Evolutionary conservation across 495 filamentous ascomycete species (phyloP).

Genomic region (Penicillium bovifimosum): DNA sequence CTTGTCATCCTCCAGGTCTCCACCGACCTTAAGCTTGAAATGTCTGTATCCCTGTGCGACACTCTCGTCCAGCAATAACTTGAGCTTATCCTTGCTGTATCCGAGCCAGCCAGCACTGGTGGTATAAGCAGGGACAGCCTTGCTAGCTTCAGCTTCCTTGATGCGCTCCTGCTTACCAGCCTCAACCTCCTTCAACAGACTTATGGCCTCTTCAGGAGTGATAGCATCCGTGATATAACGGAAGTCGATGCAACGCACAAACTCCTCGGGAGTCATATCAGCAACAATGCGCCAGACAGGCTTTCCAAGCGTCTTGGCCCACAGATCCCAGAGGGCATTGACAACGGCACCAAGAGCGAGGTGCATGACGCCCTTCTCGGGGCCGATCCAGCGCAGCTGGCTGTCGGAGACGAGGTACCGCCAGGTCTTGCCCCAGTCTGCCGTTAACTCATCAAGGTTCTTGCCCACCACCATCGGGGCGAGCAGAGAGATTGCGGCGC

Average conservation of each 20-base stretch:
- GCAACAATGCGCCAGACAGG: slow-evolving; percentile 88
- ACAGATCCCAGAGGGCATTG: slow-evolving; percentile 93
- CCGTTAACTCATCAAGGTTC: slow-evolving; percentile 67
- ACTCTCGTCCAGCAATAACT: slow-evolving; percentile 62
- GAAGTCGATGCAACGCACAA: slow-evolving; percentile 86
- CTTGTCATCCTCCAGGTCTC: slow-evolving; percentile 62
- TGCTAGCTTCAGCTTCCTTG: slow-evolving; percentile 59
- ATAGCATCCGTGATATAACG: slow-evolving; percentile 91
- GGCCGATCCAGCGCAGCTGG: slow-evolving; percentile 91
- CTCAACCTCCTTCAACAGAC: slow-evolving; percentile 58
- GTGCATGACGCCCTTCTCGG: slow-evolving; percentile 93
- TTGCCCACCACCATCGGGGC: slow-evolving; percentile 66
- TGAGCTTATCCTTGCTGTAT: slow-evolving; percentile 85
- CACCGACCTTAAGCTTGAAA: slow-evolving; percentile 91
- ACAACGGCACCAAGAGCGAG: slow-evolving; percentile 85
- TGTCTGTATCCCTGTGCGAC: slow-evolving; percentile 71
- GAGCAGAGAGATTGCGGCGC: slow-evolving; percentile 72
- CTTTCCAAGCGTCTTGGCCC: slow-evolving; percentile 80
- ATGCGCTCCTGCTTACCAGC: slow-evolving; percentile 61
- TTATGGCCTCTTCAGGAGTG: slow-evolving; percentile 75
- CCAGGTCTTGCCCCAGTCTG: slow-evolving; percentile 87
- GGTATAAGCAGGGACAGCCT: slow-evolving; percentile 85
- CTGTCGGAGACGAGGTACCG: slow-evolving; percentile 84
- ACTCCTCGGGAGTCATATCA: slow-evolving; percentile 82
- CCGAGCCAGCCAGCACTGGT: slow-evolving; percentile 91